A percentile compares a stretch with the other conserved stretches of the same genome.
These are phyloP conservation scores for Terana coerulea DNA, from an alignment of 768 basidiomycete species.

Conservation along the genomic window DNA sequence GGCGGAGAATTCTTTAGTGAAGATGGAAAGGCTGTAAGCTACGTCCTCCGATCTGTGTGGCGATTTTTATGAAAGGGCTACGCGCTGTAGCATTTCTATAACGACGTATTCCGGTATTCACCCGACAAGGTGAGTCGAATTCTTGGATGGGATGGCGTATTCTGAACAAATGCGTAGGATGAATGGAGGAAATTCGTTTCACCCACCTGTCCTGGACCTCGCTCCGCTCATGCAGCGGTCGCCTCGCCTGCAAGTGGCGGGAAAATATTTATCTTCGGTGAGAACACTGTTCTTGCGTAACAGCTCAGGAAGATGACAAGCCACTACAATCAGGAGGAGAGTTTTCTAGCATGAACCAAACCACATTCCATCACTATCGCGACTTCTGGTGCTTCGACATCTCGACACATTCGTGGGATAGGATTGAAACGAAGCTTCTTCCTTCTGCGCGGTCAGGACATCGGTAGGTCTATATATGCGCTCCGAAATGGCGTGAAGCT, in stretches of 20 bases:
- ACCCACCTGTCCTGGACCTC: conserved; percentile 80
- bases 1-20: conserved; percentile 88
- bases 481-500: not conserved
- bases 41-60: conserved; percentile 1
- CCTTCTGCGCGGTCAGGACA: conserved; percentile 84
- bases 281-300: conserved; percentile 2
- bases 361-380: conserved; percentile 81
- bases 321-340: conserved; percentile 58
- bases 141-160: too few relatives aligned
- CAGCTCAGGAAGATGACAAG: not conserved
- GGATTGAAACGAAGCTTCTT: conserved; percentile 79
- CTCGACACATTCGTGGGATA: conserved; percentile 74
- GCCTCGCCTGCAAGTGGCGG: conserved; percentile 76
- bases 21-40: conserved; percentile 67
- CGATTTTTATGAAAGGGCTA: not conserved
- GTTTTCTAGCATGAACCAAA: conserved; percentile 81
- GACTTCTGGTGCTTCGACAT: conserved; percentile 91
- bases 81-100: conserved; percentile 68
- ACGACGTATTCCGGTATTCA: conserved; percentile 82
- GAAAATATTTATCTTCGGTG: conserved; percentile 81
- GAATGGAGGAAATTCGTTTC: conserved; percentile 90
- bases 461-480: conserved; percentile 41
- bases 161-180: too few relatives aligned
- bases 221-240: conserved; percentile 83
- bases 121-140: conserved; percentile 68